Evolutionary conservation across 2,329 filamentous ascomycete genomes (phyloP).

Genomic region (Epichloe amarillans): DNA sequence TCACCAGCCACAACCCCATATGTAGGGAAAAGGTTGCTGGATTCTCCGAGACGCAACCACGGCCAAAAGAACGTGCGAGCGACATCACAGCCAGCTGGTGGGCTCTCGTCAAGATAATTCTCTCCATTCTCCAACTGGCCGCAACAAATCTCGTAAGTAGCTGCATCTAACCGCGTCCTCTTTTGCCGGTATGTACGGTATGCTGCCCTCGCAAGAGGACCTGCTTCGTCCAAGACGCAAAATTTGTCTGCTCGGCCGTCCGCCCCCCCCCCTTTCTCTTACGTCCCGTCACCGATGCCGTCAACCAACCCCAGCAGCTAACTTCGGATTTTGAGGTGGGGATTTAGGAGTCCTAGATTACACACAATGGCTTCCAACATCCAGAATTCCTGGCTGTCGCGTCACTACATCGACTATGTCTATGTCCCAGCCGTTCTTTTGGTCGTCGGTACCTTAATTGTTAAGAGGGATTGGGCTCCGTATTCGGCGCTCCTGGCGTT

Average conservation of each 20-base stretch:
- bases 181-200: too few relatives aligned
- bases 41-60: conserved; percentile 1
- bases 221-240: background rate
- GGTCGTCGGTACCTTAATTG: conserved; percentile 59
- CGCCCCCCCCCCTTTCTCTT: background rate
- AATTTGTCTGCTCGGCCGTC: background rate
- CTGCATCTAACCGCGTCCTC: background rate
- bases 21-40: background rate
- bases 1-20: background rate
- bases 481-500: conserved; percentile 57
- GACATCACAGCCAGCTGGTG: background rate
- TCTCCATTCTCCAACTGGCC: background rate
- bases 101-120: background rate
- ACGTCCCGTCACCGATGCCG: background rate
- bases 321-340: background rate
- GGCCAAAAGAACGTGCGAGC: background rate
- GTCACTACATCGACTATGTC: conserved; percentile 62
- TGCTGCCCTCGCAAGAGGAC: background rate
- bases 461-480: conserved; percentile 65
- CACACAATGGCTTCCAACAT: conserved; percentile 14
- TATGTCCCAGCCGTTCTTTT: conserved; percentile 74
- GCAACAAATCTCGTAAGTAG: background rate
- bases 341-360: background rate
- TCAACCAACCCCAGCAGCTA: background rate
- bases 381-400: conserved; percentile 28